Conservation (phyloP, 257 asterid genomes). For the Petunia secreta region DNA sequence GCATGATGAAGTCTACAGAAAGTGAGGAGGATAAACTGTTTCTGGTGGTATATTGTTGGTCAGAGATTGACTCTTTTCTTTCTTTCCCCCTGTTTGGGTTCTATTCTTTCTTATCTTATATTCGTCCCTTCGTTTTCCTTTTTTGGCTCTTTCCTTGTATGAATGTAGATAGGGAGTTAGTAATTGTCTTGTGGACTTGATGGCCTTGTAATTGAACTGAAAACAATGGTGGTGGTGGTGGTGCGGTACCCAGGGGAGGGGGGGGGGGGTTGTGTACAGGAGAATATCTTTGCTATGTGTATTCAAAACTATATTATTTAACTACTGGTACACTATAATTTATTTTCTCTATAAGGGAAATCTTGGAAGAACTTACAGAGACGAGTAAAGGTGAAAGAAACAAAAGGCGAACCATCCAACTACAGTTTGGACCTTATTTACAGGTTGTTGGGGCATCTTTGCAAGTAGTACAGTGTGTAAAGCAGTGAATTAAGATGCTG, state of each 20-base stretch:
- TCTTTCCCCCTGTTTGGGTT: background rate
- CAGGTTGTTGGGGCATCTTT: slow-evolving; percentile 6
- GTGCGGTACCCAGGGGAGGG: no score
- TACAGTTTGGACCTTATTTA: slow-evolving; percentile 8
- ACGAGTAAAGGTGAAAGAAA: background rate
- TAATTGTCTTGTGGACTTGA: slow-evolving; percentile 35
- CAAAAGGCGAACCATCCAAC: background rate
- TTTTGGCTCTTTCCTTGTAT: slow-evolving; percentile 32
- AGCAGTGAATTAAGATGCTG: no score
- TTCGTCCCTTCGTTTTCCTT: slow-evolving; percentile 19
- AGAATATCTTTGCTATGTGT: background rate
- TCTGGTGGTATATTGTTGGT: background rate
- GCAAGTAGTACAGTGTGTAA: background rate
- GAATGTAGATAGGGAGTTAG: slow-evolving; percentile 35
- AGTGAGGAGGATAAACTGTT: background rate
- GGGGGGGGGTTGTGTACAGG: slow-evolving; percentile 30
- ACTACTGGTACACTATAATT: background rate
- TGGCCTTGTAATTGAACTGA: slow-evolving; percentile 16
- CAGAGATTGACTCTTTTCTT: slow-evolving; percentile 24
- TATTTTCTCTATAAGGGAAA: background rate
- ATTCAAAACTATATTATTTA: background rate
- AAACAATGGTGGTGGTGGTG: slow-evolving; percentile 11
- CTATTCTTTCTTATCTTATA: slow-evolving; percentile 16
- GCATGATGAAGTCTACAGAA: slow-evolving; percentile 8
- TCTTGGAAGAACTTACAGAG: background rate